These are phyloP conservation scores for Erysimum cheiranthoides DNA, from an alignment of 345 rosid species.

Conservation along the genomic window DNA sequence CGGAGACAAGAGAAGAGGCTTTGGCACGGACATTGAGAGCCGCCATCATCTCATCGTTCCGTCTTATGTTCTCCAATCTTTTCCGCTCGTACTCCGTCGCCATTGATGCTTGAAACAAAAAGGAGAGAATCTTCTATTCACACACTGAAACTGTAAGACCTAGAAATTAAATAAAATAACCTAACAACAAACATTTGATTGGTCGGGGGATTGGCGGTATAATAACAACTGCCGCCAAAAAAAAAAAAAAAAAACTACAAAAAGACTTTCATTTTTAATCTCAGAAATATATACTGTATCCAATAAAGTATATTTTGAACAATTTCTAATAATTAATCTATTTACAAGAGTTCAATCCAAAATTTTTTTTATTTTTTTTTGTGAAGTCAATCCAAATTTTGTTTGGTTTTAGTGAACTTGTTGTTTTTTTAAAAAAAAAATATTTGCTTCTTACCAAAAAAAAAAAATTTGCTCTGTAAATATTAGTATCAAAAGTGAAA, in stretches of 20 bases:
- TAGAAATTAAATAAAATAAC: not conserved
- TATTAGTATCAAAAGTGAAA: no score
- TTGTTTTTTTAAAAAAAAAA: no score
- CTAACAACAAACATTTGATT: constrained; percentile 2
- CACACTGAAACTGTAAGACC: constrained; percentile 23
- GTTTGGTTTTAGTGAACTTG: not conserved
- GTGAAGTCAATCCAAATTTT: not conserved
- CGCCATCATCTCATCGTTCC: constrained; percentile 79
- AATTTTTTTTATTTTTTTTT: no score
- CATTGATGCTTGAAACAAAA: constrained; percentile 52
- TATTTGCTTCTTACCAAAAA: no score
- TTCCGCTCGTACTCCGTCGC: constrained; percentile 83
- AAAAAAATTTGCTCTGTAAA: no score
- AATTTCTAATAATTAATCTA: no score
- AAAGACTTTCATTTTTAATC: not conserved
- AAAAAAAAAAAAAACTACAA: not conserved
- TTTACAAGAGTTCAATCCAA: not conserved
- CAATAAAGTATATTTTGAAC: no score
- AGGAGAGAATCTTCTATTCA: no score
- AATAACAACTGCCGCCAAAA: constrained; percentile 38
- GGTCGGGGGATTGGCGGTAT: constrained; percentile 32
- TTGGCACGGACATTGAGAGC: constrained; percentile 68
- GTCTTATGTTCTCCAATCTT: constrained; percentile 76
- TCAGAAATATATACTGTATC: not conserved
- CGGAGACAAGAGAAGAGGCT: constrained; percentile 60